These are phyloP conservation scores for Uronychia setigera DNA, from an alignment of 73 alveolate species.

Conservation along the genomic window DNA sequence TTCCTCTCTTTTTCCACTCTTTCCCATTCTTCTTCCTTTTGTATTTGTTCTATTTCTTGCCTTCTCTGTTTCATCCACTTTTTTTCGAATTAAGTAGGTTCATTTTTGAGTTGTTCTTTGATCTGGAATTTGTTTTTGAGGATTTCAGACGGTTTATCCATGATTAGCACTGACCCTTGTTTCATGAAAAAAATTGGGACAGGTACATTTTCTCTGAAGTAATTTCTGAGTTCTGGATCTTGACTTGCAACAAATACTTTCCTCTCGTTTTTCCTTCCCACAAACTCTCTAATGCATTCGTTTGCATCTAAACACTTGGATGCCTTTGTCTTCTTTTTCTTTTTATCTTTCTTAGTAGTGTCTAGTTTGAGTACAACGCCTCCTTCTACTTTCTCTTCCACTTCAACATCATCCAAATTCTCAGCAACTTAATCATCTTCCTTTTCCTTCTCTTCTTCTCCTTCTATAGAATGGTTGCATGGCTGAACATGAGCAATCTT, in stretches of 20 bases:
- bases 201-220: slow-evolving; percentile 66
- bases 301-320: slow-evolving; percentile 72
- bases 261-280: slow-evolving; percentile 73
- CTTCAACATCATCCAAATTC: too few species aligned
- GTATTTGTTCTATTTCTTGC: slow-evolving; percentile 68
- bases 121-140: slow-evolving; percentile 72
- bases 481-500: too few species aligned
- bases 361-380: too few species aligned
- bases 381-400: too few species aligned
- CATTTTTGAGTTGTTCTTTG: slow-evolving; percentile 80
- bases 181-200: slow-evolving; percentile 85
- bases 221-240: slow-evolving; percentile 73
- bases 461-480: too few species aligned
- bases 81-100: slow-evolving; percentile 78
- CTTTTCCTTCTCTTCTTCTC: too few species aligned
- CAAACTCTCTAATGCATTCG: slow-evolving; percentile 72
- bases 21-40: slow-evolving; percentile 63
- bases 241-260: slow-evolving; percentile 82
- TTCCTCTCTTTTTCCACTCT: slow-evolving; percentile 67
- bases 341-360: too few species aligned
- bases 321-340: too few species aligned
- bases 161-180: slow-evolving; percentile 71
- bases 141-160: slow-evolving; percentile 75
- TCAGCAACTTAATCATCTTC: too few species aligned
- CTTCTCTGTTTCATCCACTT: slow-evolving; percentile 58